These are phyloP conservation scores for Yarrowia deformans DNA, from an alignment of 805 yeast genomes.

Conservation along the genomic window DNA sequence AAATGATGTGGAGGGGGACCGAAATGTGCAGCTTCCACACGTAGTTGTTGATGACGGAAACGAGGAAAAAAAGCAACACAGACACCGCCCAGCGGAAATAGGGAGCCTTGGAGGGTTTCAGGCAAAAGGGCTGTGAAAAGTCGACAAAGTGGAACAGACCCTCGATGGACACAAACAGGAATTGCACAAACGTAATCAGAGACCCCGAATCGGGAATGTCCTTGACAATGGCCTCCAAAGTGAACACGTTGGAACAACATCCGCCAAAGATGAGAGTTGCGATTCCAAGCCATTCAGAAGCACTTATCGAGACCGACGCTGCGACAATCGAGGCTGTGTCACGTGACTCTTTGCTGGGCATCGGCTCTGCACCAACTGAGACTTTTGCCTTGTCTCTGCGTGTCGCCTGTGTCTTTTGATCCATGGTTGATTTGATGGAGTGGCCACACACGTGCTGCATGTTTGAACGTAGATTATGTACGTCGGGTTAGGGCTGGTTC, in stretches of 20 bases:
- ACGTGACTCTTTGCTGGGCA: neutral
- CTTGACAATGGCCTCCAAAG: conserved; percentile 63
- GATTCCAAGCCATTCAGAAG: conserved; percentile 43
- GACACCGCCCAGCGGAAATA: conserved; percentile 54
- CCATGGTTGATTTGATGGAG: neutral
- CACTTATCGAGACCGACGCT: neutral
- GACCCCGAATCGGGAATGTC: conserved; percentile 54
- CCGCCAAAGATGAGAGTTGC: conserved; percentile 66
- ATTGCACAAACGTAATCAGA: conserved; percentile 65
- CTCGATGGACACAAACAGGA: conserved; percentile 59
- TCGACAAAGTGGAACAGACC: conserved; percentile 54
- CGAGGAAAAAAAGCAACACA: conserved; percentile 59
- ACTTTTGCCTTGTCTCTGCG: neutral
- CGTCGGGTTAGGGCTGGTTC: conserved; percentile 13
- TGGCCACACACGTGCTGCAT: conserved; percentile 11
- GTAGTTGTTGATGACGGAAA: conserved; percentile 63
- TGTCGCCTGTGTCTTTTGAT: neutral
- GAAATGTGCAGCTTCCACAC: conserved; percentile 66
- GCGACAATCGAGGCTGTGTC: neutral
- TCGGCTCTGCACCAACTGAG: too few relatives aligned
- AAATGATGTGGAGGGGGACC: conserved; percentile 70
- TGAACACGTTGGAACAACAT: conserved; percentile 73
- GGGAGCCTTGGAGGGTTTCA: conserved; percentile 50
- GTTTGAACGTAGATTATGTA: conserved; percentile 22
- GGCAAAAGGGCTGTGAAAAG: conserved; percentile 47